These are phyloP conservation scores for Wickerhamomyces bisporus DNA, from an alignment of 805 yeast genomes.

Conservation along the genomic window DNA sequence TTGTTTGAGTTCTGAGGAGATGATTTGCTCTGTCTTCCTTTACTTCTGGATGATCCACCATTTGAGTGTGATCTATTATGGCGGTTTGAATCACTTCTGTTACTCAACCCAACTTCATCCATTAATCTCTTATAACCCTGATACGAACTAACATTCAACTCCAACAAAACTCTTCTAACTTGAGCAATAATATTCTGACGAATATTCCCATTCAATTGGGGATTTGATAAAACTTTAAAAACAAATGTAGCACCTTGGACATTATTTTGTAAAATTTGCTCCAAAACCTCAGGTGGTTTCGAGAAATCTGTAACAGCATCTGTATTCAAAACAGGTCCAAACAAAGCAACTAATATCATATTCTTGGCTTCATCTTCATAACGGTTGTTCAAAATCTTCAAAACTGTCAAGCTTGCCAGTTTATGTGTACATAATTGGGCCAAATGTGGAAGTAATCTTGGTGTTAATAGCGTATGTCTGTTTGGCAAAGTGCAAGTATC, in stretches of 20 bases:
- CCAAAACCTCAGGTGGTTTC: constrained; percentile 44
- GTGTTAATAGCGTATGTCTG: constrained; percentile 62
- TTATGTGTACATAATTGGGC: constrained; percentile 70
- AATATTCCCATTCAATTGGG: constrained; percentile 51
- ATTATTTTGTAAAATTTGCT: constrained; percentile 58
- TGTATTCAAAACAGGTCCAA: constrained; percentile 43
- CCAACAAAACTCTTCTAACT: constrained; percentile 58
- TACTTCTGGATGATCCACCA: constrained; percentile 13
- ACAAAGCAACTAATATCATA: constrained; percentile 57
- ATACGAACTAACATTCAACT: constrained; percentile 45
- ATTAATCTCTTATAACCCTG: constrained; percentile 81
- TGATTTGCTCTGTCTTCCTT: constrained; percentile 15
- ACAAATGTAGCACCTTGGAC: constrained; percentile 72
- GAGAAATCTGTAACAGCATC: constrained; percentile 17
- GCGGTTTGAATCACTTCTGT: constrained; percentile 14
- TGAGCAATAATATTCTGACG: constrained; percentile 56
- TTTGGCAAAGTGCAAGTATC: constrained; percentile 72
- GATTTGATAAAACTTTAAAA: constrained; percentile 72
- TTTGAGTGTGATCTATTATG: constrained; percentile 23
- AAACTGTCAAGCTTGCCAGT: constrained; percentile 74
- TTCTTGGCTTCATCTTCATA: constrained; percentile 58
- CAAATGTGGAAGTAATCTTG: constrained; percentile 56
- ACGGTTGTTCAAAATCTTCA: constrained; percentile 71
- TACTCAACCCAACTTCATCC: constrained; percentile 80
- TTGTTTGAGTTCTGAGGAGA: constrained; percentile 11